Evolutionary conservation across 495 filamentous ascomycete genomes (phyloP).

Genomic region (Extremus antarcticus): DNA sequence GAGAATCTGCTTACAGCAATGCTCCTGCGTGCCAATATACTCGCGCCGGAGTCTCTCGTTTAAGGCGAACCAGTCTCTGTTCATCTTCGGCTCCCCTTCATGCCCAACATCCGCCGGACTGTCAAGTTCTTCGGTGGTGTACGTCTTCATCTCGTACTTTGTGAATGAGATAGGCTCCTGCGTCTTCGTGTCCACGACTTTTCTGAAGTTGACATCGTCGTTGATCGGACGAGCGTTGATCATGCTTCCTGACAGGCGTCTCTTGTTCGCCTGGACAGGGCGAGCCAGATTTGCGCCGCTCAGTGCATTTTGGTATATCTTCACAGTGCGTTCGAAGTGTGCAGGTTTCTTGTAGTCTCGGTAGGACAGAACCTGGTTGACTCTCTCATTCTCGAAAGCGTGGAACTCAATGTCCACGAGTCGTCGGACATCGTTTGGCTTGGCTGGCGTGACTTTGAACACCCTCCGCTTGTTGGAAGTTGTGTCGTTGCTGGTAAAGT

Average conservation of each 20-base stretch:
- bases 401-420: slow-evolving; percentile 19
- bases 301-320: slow-evolving; percentile 6
- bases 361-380: slow-evolving; percentile 16
- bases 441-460: slow-evolving; percentile 5
- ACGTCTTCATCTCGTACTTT: slow-evolving; percentile 12
- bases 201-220: slow-evolving; percentile 5
- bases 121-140: slow-evolving; percentile 4
- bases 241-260: background rate
- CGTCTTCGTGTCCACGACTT: slow-evolving; percentile 8
- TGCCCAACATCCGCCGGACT: slow-evolving; percentile 11
- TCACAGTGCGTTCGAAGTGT: slow-evolving; percentile 12
- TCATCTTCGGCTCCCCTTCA: slow-evolving; percentile 14
- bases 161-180: slow-evolving; percentile 12
- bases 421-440: slow-evolving; percentile 10
- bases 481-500: background rate
- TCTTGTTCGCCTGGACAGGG: background rate
- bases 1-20: slow-evolving; percentile 11
- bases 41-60: slow-evolving; percentile 14
- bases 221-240: background rate
- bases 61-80: slow-evolving; percentile 16
- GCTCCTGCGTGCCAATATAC: slow-evolving; percentile 8
- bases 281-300: background rate
- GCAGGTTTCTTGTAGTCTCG: slow-evolving; percentile 11
- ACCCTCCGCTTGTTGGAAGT: background rate
- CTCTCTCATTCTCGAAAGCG: slow-evolving; percentile 15